Conservation (phyloP, 345 rosid species). For the Citrus reticulata region DNA sequence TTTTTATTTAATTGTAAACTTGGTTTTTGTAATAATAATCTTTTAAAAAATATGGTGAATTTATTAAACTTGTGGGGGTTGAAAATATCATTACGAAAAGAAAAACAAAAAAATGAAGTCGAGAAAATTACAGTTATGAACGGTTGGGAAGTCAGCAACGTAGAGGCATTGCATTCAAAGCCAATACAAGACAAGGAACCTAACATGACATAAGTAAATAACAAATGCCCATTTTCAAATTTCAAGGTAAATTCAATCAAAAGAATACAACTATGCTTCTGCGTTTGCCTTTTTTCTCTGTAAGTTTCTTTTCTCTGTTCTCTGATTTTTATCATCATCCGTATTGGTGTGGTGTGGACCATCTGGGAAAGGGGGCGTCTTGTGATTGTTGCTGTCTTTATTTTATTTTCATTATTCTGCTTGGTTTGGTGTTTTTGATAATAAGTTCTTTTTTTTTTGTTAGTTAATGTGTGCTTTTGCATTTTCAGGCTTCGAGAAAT, state of each 20-base stretch:
- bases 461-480: neutral
- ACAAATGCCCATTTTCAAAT: neutral
- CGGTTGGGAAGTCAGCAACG: neutral
- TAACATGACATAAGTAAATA: neutral
- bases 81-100: no score
- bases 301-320: neutral
- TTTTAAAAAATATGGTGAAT: no score
- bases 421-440: no score
- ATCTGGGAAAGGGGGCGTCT: no score
- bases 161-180: neutral
- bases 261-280: neutral
- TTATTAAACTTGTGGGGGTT: no score
- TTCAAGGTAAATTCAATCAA: neutral
- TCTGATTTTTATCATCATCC: no score
- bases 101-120: no score
- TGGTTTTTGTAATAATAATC: no score
- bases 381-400: no score
- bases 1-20: no score
- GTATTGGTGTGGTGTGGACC: no score
- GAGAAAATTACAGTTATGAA: neutral
- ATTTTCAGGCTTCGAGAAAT: conserved; percentile 23
- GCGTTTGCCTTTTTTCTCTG: neutral
- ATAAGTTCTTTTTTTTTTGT: neutral
- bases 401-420: no score
- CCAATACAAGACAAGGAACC: neutral